phyloP scores from a whole-genome alignment of 345 rosid genomes.

The Garcia nutans region DNA sequence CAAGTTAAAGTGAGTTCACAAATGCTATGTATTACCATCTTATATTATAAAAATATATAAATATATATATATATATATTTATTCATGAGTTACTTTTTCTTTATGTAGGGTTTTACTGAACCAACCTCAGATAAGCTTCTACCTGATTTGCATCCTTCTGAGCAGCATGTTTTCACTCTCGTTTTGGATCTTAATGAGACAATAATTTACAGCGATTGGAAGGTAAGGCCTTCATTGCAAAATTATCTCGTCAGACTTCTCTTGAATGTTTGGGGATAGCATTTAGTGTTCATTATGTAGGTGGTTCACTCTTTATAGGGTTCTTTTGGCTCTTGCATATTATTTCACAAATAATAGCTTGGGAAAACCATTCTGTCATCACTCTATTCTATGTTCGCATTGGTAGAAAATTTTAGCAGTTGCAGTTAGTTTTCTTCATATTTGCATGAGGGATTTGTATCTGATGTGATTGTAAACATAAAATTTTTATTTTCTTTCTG shows the following conservation, averaged over 20 bases:
- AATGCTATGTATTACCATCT: conserved; percentile 1
- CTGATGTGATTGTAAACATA: not conserved
- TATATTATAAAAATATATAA: not conserved
- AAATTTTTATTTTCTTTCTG: conserved; percentile 20
- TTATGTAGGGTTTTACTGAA: conserved; percentile 73
- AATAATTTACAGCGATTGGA: conserved; percentile 88
- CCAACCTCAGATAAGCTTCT: conserved; percentile 97
- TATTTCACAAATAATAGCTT: not conserved
- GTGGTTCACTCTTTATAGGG: not conserved
- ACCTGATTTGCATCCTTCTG: conserved; percentile 88
- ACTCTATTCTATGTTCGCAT: not conserved
- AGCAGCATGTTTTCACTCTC: conserved; percentile 83
- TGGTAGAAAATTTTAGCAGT: not conserved
- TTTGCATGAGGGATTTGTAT: conserved; percentile 10
- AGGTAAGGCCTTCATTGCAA: conserved; percentile 41
- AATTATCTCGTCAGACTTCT: not conserved
- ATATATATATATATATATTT: not conserved
- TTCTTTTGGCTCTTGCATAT: not conserved
- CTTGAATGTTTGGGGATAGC: not conserved
- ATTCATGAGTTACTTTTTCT: not conserved
- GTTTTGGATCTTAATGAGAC: conserved; percentile 97
- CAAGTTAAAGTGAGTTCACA: conserved; percentile 58
- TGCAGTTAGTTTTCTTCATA: not conserved
- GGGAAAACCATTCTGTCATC: not conserved
- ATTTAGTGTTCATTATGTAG: not conserved